These are phyloP conservation scores for Annulohypoxylon moriforme DNA, from an alignment of 495 filamentous ascomycete species.

Conservation along the genomic window DNA sequence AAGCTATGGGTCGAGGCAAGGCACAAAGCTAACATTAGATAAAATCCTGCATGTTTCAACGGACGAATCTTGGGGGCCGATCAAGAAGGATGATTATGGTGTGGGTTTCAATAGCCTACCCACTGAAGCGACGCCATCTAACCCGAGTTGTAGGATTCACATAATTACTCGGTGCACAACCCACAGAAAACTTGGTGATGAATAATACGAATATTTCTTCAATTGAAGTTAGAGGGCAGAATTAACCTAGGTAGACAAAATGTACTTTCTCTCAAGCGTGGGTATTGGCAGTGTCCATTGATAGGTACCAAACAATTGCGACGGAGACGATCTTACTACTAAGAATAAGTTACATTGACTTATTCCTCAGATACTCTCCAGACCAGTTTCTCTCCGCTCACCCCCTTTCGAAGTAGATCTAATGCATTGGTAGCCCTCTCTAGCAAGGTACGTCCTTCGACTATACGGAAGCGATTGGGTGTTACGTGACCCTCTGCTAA, in stretches of 20 bases:
- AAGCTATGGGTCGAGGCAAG: slow-evolving; percentile 27
- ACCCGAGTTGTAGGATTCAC: neutral
- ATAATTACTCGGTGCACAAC: neutral
- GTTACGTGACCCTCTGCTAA: slow-evolving; percentile 56
- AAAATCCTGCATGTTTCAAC: slow-evolving; percentile 35
- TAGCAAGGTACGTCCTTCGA: slow-evolving; percentile 61
- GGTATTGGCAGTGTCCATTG: too few species aligned
- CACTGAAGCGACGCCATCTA: neutral
- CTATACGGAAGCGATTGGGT: slow-evolving; percentile 59
- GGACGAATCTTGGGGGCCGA: slow-evolving; percentile 25
- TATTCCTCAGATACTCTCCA: slow-evolving; percentile 58
- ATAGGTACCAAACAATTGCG: neutral
- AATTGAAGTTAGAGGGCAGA: neutral
- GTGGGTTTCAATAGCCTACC: slow-evolving; percentile 25
- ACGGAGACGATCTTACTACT: neutral
- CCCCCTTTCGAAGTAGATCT: slow-evolving; percentile 53
- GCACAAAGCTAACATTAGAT: slow-evolving; percentile 34
- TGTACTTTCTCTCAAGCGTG: neutral
- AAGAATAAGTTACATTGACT: neutral
- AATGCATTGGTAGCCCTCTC: slow-evolving; percentile 62
- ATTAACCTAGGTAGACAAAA: neutral
- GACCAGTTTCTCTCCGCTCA: slow-evolving; percentile 62
- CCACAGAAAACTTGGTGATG: neutral
- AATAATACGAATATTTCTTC: neutral
- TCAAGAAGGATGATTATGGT: slow-evolving; percentile 35